A percentile compares a stretch with the other conserved stretches of the same genome.
Evolutionary conservation across 805 yeast species (phyloP).

Genomic region (Starmera dryadoides): DNA sequence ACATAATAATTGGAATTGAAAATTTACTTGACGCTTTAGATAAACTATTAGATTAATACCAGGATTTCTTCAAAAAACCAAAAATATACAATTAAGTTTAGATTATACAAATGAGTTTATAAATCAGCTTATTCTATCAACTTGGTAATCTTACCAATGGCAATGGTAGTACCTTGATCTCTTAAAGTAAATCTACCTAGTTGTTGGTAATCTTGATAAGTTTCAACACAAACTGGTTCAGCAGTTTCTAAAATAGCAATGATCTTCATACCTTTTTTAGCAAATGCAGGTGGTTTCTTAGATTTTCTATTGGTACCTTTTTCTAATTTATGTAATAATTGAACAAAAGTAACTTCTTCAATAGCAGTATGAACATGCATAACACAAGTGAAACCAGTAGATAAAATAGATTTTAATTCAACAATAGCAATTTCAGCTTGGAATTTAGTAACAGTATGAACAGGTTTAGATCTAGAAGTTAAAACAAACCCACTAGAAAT

Average conservation of each 20-base stretch:
- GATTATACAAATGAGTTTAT: not conserved
- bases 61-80: not conserved
- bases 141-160: constrained; percentile 96
- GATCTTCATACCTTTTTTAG: constrained; percentile 97
- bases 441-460: constrained; percentile 81
- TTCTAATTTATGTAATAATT: constrained; percentile 86
- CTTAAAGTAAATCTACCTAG: constrained; percentile 97
- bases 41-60: constrained; percentile 1
- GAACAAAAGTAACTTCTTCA: constrained; percentile 82
- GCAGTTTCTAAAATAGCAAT: constrained; percentile 84
- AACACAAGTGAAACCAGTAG: constrained; percentile 95
- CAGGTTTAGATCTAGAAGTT: constrained; percentile 81
- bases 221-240: constrained; percentile 90
- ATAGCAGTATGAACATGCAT: constrained; percentile 99
- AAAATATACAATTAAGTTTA: not conserved
- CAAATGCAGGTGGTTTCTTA: constrained; percentile 96
- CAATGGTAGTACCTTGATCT: constrained; percentile 97
- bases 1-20: constrained; percentile 62
- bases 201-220: constrained; percentile 88
- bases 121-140: constrained; percentile 40
- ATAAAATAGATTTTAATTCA: constrained; percentile 88
- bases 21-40: constrained; percentile 43
- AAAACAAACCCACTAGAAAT: constrained; percentile 86
- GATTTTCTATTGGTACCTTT: constrained; percentile 96
- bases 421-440: constrained; percentile 97